Conservation (phyloP, 768 basidiomycete species). For the Leccinum longicurvipes region DNA sequence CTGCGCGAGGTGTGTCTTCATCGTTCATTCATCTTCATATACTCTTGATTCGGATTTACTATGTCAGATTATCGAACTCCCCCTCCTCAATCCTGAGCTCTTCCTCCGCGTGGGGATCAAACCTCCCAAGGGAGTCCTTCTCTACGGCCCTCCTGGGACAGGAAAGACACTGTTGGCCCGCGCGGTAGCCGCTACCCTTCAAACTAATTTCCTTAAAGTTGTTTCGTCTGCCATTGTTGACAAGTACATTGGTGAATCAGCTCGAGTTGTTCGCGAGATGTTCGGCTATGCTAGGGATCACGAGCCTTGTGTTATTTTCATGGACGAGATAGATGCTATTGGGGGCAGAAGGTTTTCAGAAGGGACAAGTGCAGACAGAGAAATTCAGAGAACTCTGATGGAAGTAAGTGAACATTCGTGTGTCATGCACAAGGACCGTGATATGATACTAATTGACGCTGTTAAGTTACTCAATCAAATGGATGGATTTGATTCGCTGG, state of each 20-base stretch:
- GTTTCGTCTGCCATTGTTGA: conserved; percentile 97
- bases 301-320: conserved; percentile 98
- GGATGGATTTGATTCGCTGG: conserved; percentile 98
- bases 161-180: conserved; percentile 94
- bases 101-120: conserved; percentile 95
- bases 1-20: conserved; percentile 72
- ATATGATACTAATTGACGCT: background rate
- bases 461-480: conserved; percentile 92
- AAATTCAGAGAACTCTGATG: conserved; percentile 98
- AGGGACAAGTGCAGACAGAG: conserved; percentile 96
- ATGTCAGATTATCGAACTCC: conserved; percentile 87
- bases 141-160: conserved; percentile 96
- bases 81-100: conserved; percentile 89
- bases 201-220: conserved; percentile 97
- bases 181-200: conserved; percentile 91
- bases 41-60: background rate
- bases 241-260: conserved; percentile 98
- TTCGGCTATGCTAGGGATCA: conserved; percentile 97
- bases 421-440: background rate
- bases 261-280: conserved; percentile 96
- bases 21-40: background rate
- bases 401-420: conserved; percentile 50
- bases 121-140: conserved; percentile 92
- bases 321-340: conserved; percentile 98
- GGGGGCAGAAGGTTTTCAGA: conserved; percentile 90